Evolutionary conservation across 176 grass and related monocot species (phyloP).

Genomic region (Raddia guianensis): DNA sequence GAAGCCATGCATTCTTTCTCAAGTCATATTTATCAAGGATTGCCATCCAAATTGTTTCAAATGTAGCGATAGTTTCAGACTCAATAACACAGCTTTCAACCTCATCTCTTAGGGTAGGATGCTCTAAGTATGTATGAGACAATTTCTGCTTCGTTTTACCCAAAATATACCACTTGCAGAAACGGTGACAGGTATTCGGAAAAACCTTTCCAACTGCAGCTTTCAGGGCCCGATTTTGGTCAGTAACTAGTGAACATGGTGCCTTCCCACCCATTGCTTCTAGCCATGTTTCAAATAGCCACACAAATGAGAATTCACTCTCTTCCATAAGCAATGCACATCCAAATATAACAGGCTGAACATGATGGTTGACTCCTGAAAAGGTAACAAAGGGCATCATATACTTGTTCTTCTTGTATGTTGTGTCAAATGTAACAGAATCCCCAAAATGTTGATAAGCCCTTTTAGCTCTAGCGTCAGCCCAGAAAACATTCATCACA

Average conservation of each 20-base stretch:
- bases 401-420: slow-evolving; percentile 90
- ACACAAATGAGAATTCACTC: slow-evolving; percentile 77
- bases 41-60: slow-evolving; percentile 74
- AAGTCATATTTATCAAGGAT: slow-evolving; percentile 85
- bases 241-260: slow-evolving; percentile 73
- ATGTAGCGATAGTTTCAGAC: slow-evolving; percentile 62
- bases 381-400: slow-evolving; percentile 90
- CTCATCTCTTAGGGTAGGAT: slow-evolving; percentile 67
- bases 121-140: slow-evolving; percentile 63
- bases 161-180: slow-evolving; percentile 91
- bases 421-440: slow-evolving; percentile 79
- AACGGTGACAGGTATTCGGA: slow-evolving; percentile 66
- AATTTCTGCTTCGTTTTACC: slow-evolving; percentile 81
- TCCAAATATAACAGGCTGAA: slow-evolving; percentile 81
- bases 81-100: slow-evolving; percentile 78
- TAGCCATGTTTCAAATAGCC: slow-evolving; percentile 92
- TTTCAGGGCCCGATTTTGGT: slow-evolving; percentile 79
- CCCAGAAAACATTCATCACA: slow-evolving; percentile 85
- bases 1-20: slow-evolving; percentile 88
- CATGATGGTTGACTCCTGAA: slow-evolving; percentile 88
- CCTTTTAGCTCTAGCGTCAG: slow-evolving; percentile 67
- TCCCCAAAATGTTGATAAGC: slow-evolving; percentile 78
- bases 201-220: slow-evolving; percentile 77
- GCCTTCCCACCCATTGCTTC: slow-evolving; percentile 63
- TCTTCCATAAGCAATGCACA: slow-evolving; percentile 85